phyloP scores from a whole-genome alignment of 2,329 filamentous ascomycete species.

The Pleomassaria siparia region DNA sequence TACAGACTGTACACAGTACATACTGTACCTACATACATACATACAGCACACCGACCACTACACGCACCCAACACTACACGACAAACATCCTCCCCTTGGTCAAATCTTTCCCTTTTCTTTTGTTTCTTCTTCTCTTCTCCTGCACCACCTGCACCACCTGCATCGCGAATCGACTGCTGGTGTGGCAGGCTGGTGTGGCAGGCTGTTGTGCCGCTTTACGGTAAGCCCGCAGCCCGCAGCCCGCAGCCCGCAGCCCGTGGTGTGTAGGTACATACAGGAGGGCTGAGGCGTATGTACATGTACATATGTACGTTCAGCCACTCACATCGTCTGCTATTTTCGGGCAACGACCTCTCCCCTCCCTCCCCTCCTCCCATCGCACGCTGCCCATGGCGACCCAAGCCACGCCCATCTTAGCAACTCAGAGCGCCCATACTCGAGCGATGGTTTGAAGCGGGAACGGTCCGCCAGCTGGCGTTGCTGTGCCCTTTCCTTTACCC shows the following conservation, averaged over 20 bases:
- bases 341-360: neutral
- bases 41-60: neutral
- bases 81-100: too few relatives aligned
- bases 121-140: neutral
- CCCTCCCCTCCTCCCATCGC: neutral
- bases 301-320: neutral
- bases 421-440: slow-evolving; percentile 16
- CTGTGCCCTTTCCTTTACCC: slow-evolving; percentile 14
- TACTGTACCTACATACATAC: too few relatives aligned
- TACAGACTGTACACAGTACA: too few relatives aligned
- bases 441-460: slow-evolving; percentile 36
- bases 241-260: slow-evolving; percentile 3
- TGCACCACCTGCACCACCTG: neutral
- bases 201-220: slow-evolving; percentile 1
- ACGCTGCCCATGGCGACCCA: slow-evolving; percentile 15
- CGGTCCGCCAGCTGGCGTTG: slow-evolving; percentile 41
- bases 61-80: too few relatives aligned
- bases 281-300: too few relatives aligned
- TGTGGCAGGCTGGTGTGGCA: neutral
- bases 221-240: slow-evolving; percentile 2
- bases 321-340: slow-evolving; percentile 6
- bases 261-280: slow-evolving; percentile 1
- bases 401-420: slow-evolving; percentile 37
- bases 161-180: neutral
- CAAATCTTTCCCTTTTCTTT: too few relatives aligned